These are phyloP conservation scores for Rhizophora apiculata DNA, from an alignment of 345 rosid species.

Conservation along the genomic window DNA sequence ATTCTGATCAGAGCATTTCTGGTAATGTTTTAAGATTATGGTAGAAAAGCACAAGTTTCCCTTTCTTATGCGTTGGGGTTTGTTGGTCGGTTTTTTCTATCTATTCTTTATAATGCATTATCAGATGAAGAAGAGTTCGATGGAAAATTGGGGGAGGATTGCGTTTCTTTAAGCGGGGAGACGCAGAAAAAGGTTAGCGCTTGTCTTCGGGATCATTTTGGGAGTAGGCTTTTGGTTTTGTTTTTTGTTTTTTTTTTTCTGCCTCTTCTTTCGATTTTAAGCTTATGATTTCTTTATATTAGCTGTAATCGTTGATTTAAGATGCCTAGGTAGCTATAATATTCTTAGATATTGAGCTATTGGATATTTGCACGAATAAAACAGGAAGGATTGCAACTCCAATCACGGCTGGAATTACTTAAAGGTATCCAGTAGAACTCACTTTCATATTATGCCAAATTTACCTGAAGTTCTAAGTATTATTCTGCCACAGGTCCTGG, in stretches of 20 bases:
- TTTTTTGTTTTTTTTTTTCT: too few species aligned
- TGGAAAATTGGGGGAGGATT: constrained; percentile 34
- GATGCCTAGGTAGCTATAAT: too few species aligned
- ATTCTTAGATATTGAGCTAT: neutral
- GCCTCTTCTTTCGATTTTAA: too few species aligned
- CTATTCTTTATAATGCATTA: neutral
- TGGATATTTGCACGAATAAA: neutral
- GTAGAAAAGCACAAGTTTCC: neutral
- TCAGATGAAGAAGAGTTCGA: constrained; percentile 57
- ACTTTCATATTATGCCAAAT: neutral
- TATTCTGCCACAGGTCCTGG: constrained; percentile 29
- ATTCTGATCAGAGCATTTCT: constrained; percentile 70
- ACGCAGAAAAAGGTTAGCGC: constrained; percentile 38
- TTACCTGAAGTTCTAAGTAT: neutral
- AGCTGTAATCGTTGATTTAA: too few species aligned
- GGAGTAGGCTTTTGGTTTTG: neutral
- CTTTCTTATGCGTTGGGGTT: neutral
- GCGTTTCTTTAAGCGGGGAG: constrained; percentile 34
- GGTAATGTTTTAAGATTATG: constrained; percentile 37
- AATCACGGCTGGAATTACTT: constrained; percentile 59
- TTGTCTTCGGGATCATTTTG: neutral
- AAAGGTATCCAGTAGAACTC: constrained; percentile 36
- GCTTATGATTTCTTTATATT: too few species aligned
- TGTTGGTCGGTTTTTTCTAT: neutral
- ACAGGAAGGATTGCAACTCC: constrained; percentile 62